phyloP scores from a whole-genome alignment of 306 rosid species.

The Cajanus cajan region DNA sequence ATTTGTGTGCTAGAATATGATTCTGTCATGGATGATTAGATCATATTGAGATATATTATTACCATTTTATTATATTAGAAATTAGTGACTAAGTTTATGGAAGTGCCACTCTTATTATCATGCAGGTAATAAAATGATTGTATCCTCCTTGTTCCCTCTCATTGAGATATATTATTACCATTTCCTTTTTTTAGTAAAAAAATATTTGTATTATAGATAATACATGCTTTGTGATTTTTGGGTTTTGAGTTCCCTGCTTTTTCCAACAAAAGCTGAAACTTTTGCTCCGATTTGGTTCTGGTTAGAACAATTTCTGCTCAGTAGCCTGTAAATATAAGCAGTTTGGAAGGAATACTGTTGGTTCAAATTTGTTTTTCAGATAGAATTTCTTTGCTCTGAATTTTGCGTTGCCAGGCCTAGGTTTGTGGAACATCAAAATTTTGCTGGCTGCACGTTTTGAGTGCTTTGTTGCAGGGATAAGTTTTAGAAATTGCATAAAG shows the following conservation, averaged over 20 bases:
- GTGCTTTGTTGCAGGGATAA: neutral
- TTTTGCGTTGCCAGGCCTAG: slow-evolving; percentile 15
- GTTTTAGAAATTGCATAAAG: slow-evolving; percentile 9
- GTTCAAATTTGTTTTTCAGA: neutral
- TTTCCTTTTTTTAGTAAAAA: neutral
- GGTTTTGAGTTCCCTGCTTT: slow-evolving; percentile 15
- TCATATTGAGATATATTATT: neutral
- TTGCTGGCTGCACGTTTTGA: neutral
- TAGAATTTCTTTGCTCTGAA: slow-evolving; percentile 4
- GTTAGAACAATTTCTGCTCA: neutral
- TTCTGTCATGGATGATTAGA: neutral
- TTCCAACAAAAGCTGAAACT: neutral
- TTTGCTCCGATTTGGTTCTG: slow-evolving; percentile 23
- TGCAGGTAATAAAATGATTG: too few relatives aligned
- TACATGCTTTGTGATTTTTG: neutral
- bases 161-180: too few relatives aligned
- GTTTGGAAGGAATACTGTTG: neutral
- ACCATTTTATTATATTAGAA: neutral
- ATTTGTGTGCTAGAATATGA: neutral
- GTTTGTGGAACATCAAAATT: neutral
- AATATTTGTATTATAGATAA: neutral
- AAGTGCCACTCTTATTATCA: neutral
- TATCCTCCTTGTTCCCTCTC: too few relatives aligned
- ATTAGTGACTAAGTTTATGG: slow-evolving; percentile 4
- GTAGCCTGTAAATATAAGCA: neutral